phyloP scores from a whole-genome alignment of 2,329 filamentous ascomycete species.

The Chlorencoelia australis region DNA sequence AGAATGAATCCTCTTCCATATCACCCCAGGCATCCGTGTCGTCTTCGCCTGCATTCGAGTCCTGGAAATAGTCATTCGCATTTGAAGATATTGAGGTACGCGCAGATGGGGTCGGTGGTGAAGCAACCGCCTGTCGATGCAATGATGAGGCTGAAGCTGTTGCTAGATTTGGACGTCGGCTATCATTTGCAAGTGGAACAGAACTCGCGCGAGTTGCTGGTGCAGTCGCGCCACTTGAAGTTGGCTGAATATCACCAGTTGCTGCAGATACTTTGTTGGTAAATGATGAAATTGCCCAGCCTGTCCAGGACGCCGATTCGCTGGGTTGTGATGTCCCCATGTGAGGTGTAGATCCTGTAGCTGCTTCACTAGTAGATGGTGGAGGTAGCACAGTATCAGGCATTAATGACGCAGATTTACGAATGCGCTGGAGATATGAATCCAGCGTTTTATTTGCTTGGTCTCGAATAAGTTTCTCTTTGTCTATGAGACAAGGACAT shows the following conservation, averaged over 20 bases:
- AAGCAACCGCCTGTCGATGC: constrained; percentile 49
- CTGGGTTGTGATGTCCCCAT: constrained; percentile 70
- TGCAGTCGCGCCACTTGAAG: constrained; percentile 34
- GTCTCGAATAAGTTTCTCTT: constrained; percentile 88
- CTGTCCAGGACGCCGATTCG: constrained; percentile 67
- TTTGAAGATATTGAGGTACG: constrained; percentile 38
- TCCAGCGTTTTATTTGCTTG: constrained; percentile 87
- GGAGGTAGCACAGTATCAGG: constrained; percentile 71
- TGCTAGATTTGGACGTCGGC: constrained; percentile 24
- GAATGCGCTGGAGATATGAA: constrained; percentile 70
- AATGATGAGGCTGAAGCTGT: constrained; percentile 47
- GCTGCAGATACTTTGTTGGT: constrained; percentile 85
- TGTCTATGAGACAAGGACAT: constrained; percentile 79
- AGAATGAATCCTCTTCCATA: constrained; percentile 45
- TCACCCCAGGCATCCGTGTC: constrained; percentile 64
- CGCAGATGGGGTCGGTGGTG: constrained; percentile 35
- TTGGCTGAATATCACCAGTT: constrained; percentile 70
- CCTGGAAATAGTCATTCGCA: constrained; percentile 42
- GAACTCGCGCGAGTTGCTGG: constrained; percentile 33
- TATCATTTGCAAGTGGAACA: constrained; percentile 31
- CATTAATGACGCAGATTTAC: constrained; percentile 67
- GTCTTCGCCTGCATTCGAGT: constrained; percentile 50
- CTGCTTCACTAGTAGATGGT: constrained; percentile 38
- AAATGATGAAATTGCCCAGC: constrained; percentile 97
- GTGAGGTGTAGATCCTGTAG: constrained; percentile 45